Percentiles rank a stretch among this genome's conserved stretches.
These are phyloP conservation scores for Phytophthora tubulina DNA, from an alignment of 352 stramenopile genomes.

Conservation along the genomic window DNA sequence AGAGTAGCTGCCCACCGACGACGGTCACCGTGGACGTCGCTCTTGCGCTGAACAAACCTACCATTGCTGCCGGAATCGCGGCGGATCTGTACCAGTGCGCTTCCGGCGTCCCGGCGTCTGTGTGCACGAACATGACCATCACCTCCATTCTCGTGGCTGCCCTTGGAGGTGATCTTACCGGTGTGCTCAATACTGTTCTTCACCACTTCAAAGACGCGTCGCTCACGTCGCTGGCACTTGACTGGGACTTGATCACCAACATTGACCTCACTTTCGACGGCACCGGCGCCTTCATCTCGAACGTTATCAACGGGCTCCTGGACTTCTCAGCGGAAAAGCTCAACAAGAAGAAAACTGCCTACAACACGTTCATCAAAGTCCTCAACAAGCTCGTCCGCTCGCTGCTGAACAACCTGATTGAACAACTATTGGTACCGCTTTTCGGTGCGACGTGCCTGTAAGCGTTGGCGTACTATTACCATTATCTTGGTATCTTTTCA, in stretches of 20 bases:
- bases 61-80: constrained; percentile 35
- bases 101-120: constrained; percentile 32
- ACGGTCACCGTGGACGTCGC: constrained; percentile 48
- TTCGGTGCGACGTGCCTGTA: constrained; percentile 61
- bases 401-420: constrained; percentile 62
- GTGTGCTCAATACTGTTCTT: constrained; percentile 46
- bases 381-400: constrained; percentile 55
- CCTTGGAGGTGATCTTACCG: constrained; percentile 43
- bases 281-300: constrained; percentile 51
- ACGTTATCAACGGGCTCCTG: constrained; percentile 60
- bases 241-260: constrained; percentile 59
- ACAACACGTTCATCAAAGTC: constrained; percentile 58
- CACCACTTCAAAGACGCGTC: constrained; percentile 46
- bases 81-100: constrained; percentile 52
- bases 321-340: constrained; percentile 57
- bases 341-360: constrained; percentile 73
- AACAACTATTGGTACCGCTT: constrained; percentile 43
- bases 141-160: constrained; percentile 52
- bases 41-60: constrained; percentile 47
- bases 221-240: constrained; percentile 42
- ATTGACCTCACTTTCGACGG: constrained; percentile 59
- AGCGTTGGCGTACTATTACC: background rate
- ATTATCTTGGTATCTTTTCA: constrained; percentile 14
- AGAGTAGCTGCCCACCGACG: constrained; percentile 43
- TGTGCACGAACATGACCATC: constrained; percentile 60